Evolutionary conservation across 202 grass and related monocot genomes (phyloP).

Genomic region (Cymbopogon flexuosus): DNA sequence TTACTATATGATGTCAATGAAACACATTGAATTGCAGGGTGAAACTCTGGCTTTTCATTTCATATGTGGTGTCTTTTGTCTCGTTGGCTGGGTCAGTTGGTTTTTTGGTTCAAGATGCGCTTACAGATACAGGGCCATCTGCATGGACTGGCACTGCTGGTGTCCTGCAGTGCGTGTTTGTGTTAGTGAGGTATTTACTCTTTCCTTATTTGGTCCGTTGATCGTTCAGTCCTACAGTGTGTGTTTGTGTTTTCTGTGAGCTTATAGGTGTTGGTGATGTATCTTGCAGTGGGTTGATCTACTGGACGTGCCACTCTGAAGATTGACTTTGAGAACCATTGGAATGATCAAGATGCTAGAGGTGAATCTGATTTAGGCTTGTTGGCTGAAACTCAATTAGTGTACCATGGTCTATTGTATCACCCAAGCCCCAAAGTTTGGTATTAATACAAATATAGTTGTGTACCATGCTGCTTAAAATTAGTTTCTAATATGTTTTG

Average conservation of each 20-base stretch:
- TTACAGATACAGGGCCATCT: constrained; percentile 66
- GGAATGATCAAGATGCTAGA: neutral
- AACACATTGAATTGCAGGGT: constrained; percentile 39
- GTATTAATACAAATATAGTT: constrained; percentile 24
- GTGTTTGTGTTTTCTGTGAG: neutral
- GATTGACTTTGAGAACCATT: constrained; percentile 29
- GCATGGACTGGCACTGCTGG: constrained; percentile 72
- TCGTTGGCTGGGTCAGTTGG: constrained; percentile 66
- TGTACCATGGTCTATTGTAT: neutral
- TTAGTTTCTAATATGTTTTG: neutral
- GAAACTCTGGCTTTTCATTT: constrained; percentile 88
- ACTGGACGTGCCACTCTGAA: constrained; percentile 76
- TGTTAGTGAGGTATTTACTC: constrained; percentile 66
- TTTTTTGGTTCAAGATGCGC: constrained; percentile 66
- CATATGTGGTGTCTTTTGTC: constrained; percentile 81
- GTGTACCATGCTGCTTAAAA: neutral
- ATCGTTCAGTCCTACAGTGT: neutral
- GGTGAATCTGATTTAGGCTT: neutral
- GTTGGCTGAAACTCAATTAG: neutral
- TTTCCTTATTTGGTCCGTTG: neutral
- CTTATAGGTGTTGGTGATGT: neutral
- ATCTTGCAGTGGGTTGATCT: constrained; percentile 69
- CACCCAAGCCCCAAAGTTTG: neutral
- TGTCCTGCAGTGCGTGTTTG: constrained; percentile 58
- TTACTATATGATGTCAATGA: neutral